These are phyloP conservation scores for Aleurites moluccanus DNA, from an alignment of 441 rosid species.

Conservation along the genomic window DNA sequence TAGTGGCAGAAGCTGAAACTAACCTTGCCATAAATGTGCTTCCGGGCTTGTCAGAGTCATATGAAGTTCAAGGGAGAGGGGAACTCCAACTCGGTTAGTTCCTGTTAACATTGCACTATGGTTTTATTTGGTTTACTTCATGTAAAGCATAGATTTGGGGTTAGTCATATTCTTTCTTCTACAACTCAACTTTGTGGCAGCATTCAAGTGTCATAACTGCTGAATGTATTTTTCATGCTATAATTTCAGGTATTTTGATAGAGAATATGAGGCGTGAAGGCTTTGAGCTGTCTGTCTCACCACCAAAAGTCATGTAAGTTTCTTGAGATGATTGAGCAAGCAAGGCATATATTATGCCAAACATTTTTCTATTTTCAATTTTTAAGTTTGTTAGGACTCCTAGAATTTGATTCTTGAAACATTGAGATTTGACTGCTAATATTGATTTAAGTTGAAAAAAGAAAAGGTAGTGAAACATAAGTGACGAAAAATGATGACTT, in stretches of 20 bases:
- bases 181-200: background rate
- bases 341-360: background rate
- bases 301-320: constrained; percentile 96
- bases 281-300: constrained; percentile 91
- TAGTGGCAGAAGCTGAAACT: constrained; percentile 94
- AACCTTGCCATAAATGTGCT: constrained; percentile 93
- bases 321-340: constrained; percentile 14
- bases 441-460: background rate
- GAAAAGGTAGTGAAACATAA: background rate
- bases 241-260: constrained; percentile 75
- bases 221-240: constrained; percentile 19
- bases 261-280: constrained; percentile 99
- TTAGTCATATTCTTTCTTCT: background rate
- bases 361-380: background rate
- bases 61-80: constrained; percentile 97
- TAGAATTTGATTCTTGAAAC: background rate
- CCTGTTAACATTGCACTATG: constrained; percentile 12
- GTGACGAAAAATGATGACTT: background rate
- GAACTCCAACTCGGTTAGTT: constrained; percentile 94
- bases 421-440: constrained; percentile 1
- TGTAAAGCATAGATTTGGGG: background rate
- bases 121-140: background rate
- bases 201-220: constrained; percentile 10
- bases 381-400: background rate
- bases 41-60: constrained; percentile 83